Percentiles rank a stretch among this genome's conserved stretches.
Conservation (phyloP, 306 rosid species). For the Leucaena leucocephala region DNA sequence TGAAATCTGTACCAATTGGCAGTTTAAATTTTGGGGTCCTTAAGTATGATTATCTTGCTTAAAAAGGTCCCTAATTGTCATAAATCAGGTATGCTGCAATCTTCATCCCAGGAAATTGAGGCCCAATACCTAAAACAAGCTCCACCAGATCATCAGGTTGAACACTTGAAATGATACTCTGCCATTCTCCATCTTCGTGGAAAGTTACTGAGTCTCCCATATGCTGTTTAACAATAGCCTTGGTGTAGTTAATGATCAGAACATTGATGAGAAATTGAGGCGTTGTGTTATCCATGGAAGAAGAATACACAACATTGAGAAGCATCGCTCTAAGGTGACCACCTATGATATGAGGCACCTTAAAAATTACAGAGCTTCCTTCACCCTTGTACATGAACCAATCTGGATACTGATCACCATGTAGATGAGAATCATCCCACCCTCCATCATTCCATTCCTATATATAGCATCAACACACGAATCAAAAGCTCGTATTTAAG, state of each 20-base stretch:
- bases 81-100: not conserved
- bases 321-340: conserved; percentile 16
- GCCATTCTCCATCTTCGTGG: not conserved
- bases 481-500: not conserved
- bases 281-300: not conserved
- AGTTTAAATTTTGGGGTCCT: not conserved
- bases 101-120: not conserved
- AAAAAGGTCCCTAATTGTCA: not conserved
- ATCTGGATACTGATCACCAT: not conserved
- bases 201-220: not conserved
- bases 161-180: not conserved
- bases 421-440: not conserved
- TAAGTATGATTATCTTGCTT: too few relatives aligned
- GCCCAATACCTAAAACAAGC: not conserved
- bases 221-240: not conserved
- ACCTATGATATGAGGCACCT: conserved; percentile 13
- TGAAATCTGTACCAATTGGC: not conserved
- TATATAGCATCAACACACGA: not conserved
- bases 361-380: conserved; percentile 7
- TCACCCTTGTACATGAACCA: not conserved
- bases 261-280: not conserved
- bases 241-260: not conserved
- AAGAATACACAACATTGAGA: not conserved
- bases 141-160: not conserved
- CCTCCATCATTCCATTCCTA: conserved; percentile 14